phyloP scores from a whole-genome alignment of 108 stramenopile species.

The Skeletonema grethae region DNA sequence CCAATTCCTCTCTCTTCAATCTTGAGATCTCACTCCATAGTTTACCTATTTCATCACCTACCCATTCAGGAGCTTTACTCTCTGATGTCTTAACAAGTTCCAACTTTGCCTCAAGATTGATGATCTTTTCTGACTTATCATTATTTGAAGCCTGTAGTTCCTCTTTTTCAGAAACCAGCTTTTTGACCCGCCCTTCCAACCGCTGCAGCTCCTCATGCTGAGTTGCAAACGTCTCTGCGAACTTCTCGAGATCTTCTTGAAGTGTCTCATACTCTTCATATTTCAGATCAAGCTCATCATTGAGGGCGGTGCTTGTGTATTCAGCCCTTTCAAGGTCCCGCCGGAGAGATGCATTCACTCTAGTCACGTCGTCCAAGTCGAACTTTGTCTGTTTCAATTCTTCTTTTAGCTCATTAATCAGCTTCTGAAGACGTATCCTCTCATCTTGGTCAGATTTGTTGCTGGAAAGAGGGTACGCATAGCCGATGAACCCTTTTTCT shows the following conservation, averaged over 20 bases:
- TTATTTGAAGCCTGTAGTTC: slow-evolving; percentile 15
- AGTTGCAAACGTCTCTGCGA: slow-evolving; percentile 38
- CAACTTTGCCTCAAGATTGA: slow-evolving; percentile 12
- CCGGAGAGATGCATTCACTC: slow-evolving; percentile 32
- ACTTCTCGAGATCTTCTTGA: slow-evolving; percentile 36
- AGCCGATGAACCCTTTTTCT: slow-evolving; percentile 11
- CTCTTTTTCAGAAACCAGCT: slow-evolving; percentile 20
- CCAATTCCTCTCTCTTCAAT: neutral
- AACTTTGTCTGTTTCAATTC: slow-evolving; percentile 19
- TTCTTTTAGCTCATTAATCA: slow-evolving; percentile 15
- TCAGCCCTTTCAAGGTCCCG: slow-evolving; percentile 27
- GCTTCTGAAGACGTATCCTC: slow-evolving; percentile 19
- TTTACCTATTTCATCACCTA: slow-evolving; percentile 1
- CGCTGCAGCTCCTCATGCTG: slow-evolving; percentile 29
- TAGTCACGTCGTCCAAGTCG: slow-evolving; percentile 34
- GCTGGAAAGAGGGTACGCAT: slow-evolving; percentile 6
- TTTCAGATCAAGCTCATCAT: slow-evolving; percentile 13
- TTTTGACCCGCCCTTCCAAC: slow-evolving; percentile 15
- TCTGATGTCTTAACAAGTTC: neutral
- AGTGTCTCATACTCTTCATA: slow-evolving; percentile 28
- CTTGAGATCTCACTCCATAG: slow-evolving; percentile 1
- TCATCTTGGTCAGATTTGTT: slow-evolving; percentile 17
- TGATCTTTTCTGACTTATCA: slow-evolving; percentile 16
- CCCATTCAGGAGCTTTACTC: slow-evolving; percentile 7
- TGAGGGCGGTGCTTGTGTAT: slow-evolving; percentile 7